Percentiles rank a stretch among this genome's conserved stretches.
Evolutionary conservation across 2,329 filamentous ascomycete genomes (phyloP).

Genomic region (Sporothrix euskadiensis): DNA sequence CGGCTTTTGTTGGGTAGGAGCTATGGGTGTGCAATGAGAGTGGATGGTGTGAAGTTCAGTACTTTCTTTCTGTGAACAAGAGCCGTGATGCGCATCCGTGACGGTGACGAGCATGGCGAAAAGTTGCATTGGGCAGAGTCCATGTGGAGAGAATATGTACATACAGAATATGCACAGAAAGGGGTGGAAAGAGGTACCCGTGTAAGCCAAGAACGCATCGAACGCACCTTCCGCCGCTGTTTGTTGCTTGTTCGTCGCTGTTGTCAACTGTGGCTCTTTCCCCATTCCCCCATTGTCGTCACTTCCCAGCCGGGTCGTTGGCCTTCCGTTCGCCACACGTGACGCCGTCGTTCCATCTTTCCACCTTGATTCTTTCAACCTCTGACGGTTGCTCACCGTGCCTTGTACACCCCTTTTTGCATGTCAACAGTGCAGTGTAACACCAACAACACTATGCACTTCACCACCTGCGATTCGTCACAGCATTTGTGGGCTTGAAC

Average conservation of each 20-base stretch:
- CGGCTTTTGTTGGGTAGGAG: not conserved
- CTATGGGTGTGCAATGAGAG: not conserved
- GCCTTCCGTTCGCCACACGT: slow-evolving; percentile 25
- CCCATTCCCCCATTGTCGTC: not conserved
- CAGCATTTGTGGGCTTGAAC: too few relatives aligned
- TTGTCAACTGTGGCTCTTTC: not conserved
- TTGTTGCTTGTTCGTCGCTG: not conserved
- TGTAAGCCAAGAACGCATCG: not conserved
- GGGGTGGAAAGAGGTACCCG: not conserved
- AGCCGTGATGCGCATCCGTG: not conserved
- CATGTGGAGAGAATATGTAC: not conserved
- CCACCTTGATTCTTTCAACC: too few relatives aligned
- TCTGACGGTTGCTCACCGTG: too few relatives aligned
- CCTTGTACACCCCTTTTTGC: not conserved
- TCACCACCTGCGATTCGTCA: not conserved
- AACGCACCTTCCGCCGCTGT: not conserved
- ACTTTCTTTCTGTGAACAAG: not conserved
- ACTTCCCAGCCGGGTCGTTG: not conserved
- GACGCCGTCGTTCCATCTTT: slow-evolving; percentile 22
- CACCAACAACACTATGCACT: not conserved
- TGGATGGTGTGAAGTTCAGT: not conserved
- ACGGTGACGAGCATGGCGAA: not conserved
- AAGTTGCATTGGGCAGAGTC: not conserved
- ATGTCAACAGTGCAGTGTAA: slow-evolving; percentile 7
- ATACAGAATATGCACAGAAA: slow-evolving; percentile 7